phyloP scores from a whole-genome alignment of 768 basidiomycete species.

The Holtermanniella nyarrowii region DNA sequence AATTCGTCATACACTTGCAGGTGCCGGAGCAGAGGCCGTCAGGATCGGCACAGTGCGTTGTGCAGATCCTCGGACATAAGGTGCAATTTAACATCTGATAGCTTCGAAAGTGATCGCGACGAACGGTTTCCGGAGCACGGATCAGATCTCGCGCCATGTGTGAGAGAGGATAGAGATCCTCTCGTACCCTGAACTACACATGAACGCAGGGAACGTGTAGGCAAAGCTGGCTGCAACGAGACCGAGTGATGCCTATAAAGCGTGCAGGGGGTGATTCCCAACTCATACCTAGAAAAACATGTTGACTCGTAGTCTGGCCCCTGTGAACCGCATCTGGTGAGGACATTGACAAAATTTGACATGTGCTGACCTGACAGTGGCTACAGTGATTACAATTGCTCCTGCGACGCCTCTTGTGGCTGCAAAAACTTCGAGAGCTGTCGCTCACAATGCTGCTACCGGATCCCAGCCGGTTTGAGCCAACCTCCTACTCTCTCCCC shows the following conservation, averaged over 20 bases:
- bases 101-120: too few relatives aligned
- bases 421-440: not conserved
- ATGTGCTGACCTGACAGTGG: not conserved
- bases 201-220: too few relatives aligned
- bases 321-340: not conserved
- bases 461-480: not conserved
- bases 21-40: too few relatives aligned
- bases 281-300: not conserved
- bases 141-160: too few relatives aligned
- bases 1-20: too few relatives aligned
- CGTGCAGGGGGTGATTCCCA: not conserved
- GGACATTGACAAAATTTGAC: not conserved
- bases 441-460: not conserved
- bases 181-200: not conserved
- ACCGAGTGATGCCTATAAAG: too few relatives aligned
- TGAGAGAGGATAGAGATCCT: not conserved
- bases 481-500: too few relatives aligned
- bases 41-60: too few relatives aligned
- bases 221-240: too few relatives aligned
- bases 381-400: not conserved
- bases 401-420: not conserved
- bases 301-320: not conserved
- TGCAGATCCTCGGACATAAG: too few relatives aligned
- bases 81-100: too few relatives aligned
- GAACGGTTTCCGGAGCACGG: too few relatives aligned